These are phyloP conservation scores for Komagataella mondaviorum DNA, from an alignment of 805 yeast genomes.

Conservation along the genomic window DNA sequence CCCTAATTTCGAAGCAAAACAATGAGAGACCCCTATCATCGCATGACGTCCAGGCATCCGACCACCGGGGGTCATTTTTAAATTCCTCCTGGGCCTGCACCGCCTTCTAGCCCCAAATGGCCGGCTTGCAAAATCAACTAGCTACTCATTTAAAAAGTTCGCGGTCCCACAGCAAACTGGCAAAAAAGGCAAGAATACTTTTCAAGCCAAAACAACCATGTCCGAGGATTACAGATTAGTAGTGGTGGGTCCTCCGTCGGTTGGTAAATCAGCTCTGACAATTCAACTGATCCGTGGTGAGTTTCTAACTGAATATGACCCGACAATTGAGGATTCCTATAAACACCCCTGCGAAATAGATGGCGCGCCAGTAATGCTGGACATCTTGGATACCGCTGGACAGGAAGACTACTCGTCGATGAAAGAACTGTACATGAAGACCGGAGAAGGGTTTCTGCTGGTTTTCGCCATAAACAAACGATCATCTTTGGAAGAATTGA, in stretches of 20 bases:
- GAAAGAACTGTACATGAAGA: slow-evolving; percentile 91
- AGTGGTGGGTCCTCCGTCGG: slow-evolving; percentile 98
- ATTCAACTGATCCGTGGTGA: slow-evolving; percentile 91
- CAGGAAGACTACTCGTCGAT: slow-evolving; percentile 93
- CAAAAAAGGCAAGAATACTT: neutral
- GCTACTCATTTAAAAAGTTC: neutral
- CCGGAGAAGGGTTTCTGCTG: slow-evolving; percentile 86
- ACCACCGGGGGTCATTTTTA: neutral
- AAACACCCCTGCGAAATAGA: slow-evolving; percentile 82
- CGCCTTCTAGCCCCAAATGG: neutral
- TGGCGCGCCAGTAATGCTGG: slow-evolving; percentile 62
- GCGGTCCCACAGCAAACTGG: neutral
- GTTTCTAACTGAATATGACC: slow-evolving; percentile 96
- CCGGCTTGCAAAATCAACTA: neutral
- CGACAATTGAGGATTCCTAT: slow-evolving; percentile 89
- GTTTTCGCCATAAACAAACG: slow-evolving; percentile 84
- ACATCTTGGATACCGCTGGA: slow-evolving; percentile 95
- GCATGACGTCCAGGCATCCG: neutral
- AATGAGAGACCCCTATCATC: neutral
- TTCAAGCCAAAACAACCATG: neutral
- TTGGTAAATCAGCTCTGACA: slow-evolving; percentile 93
- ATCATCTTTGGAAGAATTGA: slow-evolving; percentile 73
- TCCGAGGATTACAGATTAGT: slow-evolving; percentile 76
- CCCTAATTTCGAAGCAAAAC: neutral
- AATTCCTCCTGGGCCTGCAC: neutral